Base-by-base conservation (phyloP, 2,329 filamentous ascomycete species). In the Aspergillus clavatus region DNA sequence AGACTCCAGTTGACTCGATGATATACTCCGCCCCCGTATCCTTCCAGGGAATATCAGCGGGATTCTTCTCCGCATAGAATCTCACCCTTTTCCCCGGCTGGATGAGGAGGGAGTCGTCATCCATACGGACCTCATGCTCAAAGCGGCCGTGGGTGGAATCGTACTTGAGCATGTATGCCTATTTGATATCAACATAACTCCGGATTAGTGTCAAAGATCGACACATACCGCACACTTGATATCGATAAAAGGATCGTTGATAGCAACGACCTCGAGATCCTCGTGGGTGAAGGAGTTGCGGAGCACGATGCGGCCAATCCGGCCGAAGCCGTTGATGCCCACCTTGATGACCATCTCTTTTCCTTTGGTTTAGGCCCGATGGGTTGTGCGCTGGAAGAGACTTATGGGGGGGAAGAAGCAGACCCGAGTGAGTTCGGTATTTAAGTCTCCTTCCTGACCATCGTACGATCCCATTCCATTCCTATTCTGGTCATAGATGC, bases 141-240 rank as follows among this genome's bases (percentile, higher is more conserved):
- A 97, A 98, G 72, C 82, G 72, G 63, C 93, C 93, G 83, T 98
- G 93, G 73, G 87, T 89, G 65, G 87, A 89, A 81, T 98, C 93
- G 75, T 97, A 97, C 82, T 95, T 94, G 78, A 98, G 86, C 93
- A 97, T 97, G 84, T 97, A 97, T 71, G 87, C 88, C 89, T 95
- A 56, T 35, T n/a, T 18, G 37, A 40, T 4, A n/a, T 19, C 2
- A 12, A 35, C 41, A 21, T 42, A 29, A 29, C 18, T n/a, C n/a
- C n/a, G n/a, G n/a, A n/a, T n/a, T n/a, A n/a, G n/a, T n/a, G n/a
- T n/a, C n/a, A n/a, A n/a, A n/a, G n/a, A n/a, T n/a, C n/a, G 37
- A 46, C 3, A 86, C 89, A 80, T 84, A 95, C 91, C 74, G 93
- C 93, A 77, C 97, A 97, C 74, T 90, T 78, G 67, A 87, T 82